Evolutionary conservation across 805 yeast species (phyloP).

Genomic region (Yamadazyma ubonensis): DNA sequence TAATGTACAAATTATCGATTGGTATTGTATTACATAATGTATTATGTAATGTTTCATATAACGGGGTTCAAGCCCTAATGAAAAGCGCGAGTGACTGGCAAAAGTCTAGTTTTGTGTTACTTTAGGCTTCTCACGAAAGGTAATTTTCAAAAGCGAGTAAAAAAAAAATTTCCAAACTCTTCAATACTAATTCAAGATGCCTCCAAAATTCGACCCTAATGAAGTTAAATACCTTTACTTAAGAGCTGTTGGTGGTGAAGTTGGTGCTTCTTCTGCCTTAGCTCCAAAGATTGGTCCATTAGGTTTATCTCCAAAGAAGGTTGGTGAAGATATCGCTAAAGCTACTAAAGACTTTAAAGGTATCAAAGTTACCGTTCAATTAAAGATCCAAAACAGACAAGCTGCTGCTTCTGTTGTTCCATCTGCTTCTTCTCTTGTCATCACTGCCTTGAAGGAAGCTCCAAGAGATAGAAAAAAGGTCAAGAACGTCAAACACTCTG

Average conservation of each 20-base stretch:
- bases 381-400: constrained; percentile 99
- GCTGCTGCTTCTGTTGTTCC: constrained; percentile 98
- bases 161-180: constrained; percentile 16
- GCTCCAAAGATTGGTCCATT: constrained; percentile 99
- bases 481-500: constrained; percentile 98
- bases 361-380: constrained; percentile 97
- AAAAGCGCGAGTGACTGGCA: not conserved
- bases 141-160: constrained; percentile 7
- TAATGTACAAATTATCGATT: too few relatives aligned
- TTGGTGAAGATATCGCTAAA: constrained; percentile 99
- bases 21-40: too few relatives aligned
- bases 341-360: constrained; percentile 99
- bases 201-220: constrained; percentile 98
- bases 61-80: too few relatives aligned
- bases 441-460: constrained; percentile 98
- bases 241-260: constrained; percentile 99
- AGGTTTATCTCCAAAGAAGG: constrained; percentile 99
- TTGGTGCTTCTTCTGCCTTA: constrained; percentile 98
- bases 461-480: constrained; percentile 99
- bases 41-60: too few relatives aligned
- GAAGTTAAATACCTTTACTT: constrained; percentile 98
- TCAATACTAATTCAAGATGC: constrained; percentile 52
- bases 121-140: constrained; percentile 3
- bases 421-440: constrained; percentile 97
- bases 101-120: constrained; percentile 8